Base-by-base conservation (phyloP, 2,329 filamentous ascomycete species). In the Shiraia bambusicola region DNA sequence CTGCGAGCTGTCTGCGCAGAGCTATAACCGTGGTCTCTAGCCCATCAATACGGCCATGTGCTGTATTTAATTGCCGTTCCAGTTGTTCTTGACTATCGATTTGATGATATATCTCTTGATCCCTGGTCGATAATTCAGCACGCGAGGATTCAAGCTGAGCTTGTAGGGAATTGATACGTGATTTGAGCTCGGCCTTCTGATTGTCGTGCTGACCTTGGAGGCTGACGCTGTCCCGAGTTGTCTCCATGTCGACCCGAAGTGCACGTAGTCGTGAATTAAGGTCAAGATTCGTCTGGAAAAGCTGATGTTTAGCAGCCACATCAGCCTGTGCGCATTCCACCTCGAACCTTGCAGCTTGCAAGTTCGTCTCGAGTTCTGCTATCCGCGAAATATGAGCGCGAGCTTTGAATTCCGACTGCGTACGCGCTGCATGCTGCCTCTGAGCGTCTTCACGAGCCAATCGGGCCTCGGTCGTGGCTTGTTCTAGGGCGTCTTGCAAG, bases 1-100 rank as follows among this genome's bases (percentile, higher is more conserved):
- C 57, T 7, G 58, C 50, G 10, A 69, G 57, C 37, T 67, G 63
- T 29, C 62, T 52, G 24, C 65, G 65, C n/a, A 69, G 53, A 4
- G 52, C 42, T 4, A 52, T 45, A 7, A 61, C 46, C 11, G 50
- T 56, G 7, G 37, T 38, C 34, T 66, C 63, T 8, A 67, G 54
- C 10, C 59, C 54, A 30, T 64, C 50, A n/a, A 62, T 50, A 6
- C 61, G 58, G 7, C 60, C 60, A 36, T 63, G 54, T 8, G 61
- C 54, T 17, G 47, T 53, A 40, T 52, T 61, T 5, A 60, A 36
- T 7, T 42, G 53, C 27, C 60, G 54, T 25, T 66, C 60, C 11
- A 58, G 36, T 6, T 40, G 39, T 28, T 65, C 56, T 29, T 57
- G 54, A 8, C 19, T 22, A 4, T 22, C n/a, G 57, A 50, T 22